phyloP scores from a whole-genome alignment of 176 grass and related monocot genomes.

The Puya raimondii region DNA sequence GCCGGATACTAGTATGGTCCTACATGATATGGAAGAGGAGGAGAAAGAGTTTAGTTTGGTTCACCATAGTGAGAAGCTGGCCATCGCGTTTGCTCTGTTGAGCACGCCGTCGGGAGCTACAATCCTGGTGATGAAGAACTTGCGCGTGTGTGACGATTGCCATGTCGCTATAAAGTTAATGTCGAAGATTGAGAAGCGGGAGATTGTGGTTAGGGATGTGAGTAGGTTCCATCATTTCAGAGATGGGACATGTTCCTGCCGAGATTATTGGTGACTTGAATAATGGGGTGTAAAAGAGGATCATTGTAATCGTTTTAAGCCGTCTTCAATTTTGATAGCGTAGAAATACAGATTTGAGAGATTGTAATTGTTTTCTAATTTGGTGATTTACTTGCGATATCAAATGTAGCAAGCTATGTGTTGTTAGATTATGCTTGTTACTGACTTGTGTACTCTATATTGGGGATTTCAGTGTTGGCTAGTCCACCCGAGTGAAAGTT shows the following conservation, averaged over 20 bases:
- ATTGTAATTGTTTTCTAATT: no score
- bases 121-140: conserved; percentile 70
- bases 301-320: not conserved
- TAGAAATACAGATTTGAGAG: conserved; percentile 2
- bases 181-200: conserved; percentile 33
- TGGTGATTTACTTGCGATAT: no score
- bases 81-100: conserved; percentile 58
- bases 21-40: conserved; percentile 77
- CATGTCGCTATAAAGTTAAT: conserved; percentile 65
- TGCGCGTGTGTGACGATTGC: conserved; percentile 73
- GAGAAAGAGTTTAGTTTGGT: conserved; percentile 59
- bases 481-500: no score
- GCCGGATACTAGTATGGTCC: conserved; percentile 51
- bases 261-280: conserved; percentile 54
- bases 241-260: conserved; percentile 51
- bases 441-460: no score
- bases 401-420: no score
- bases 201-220: conserved; percentile 72
- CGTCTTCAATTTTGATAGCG: conserved; percentile 1
- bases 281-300: not conserved
- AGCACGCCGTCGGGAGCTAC: conserved; percentile 44
- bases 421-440: no score
- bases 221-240: conserved; percentile 66
- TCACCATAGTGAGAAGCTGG: conserved; percentile 75
- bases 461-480: no score